Conservation (phyloP, 1,139 yeast genomes). For the Spencermartinsiella ligniputridi region DNA sequence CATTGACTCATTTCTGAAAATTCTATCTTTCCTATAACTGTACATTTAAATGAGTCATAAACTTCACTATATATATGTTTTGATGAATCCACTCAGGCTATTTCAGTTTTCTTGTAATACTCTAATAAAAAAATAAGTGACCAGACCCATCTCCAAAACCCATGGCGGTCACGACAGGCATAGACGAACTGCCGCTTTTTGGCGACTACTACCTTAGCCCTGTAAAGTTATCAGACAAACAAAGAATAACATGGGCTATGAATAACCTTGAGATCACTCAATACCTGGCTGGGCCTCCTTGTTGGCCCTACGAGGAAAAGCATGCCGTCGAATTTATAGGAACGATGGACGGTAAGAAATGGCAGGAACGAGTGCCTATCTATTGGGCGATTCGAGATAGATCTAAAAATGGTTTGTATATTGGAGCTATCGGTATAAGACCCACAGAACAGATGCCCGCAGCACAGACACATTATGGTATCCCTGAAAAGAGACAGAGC, state of each 20-base stretch:
- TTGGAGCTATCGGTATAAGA: conserved; percentile 17
- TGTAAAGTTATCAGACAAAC: conserved; percentile 8
- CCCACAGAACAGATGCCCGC: conserved; percentile 10
- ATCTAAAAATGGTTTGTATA: conserved; percentile 6
- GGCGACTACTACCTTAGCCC: conserved; percentile 13
- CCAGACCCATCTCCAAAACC: too few relatives aligned
- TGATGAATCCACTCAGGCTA: too few relatives aligned
- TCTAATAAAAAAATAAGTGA: too few relatives aligned
- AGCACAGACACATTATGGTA: conserved; percentile 2
- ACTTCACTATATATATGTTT: too few relatives aligned
- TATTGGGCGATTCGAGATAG: conserved; percentile 18
- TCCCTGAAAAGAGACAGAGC: conserved; percentile 8
- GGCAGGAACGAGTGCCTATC: conserved; percentile 2
- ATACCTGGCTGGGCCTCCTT: conserved; percentile 17
- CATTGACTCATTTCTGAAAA: too few relatives aligned
- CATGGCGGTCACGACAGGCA: neutral
- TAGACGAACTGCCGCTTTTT: conserved; percentile 2
- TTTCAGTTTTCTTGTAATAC: too few relatives aligned
- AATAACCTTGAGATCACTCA: conserved; percentile 16
- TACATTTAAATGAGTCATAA: too few relatives aligned
- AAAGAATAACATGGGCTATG: conserved; percentile 12
- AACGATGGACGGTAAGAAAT: neutral
- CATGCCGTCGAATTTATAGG: conserved; percentile 15
- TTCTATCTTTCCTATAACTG: too few relatives aligned
- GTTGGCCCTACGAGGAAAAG: conserved; percentile 11